Conservation (phyloP, 208 protist genomes). For the Herpetomonas muscarum region DNA sequence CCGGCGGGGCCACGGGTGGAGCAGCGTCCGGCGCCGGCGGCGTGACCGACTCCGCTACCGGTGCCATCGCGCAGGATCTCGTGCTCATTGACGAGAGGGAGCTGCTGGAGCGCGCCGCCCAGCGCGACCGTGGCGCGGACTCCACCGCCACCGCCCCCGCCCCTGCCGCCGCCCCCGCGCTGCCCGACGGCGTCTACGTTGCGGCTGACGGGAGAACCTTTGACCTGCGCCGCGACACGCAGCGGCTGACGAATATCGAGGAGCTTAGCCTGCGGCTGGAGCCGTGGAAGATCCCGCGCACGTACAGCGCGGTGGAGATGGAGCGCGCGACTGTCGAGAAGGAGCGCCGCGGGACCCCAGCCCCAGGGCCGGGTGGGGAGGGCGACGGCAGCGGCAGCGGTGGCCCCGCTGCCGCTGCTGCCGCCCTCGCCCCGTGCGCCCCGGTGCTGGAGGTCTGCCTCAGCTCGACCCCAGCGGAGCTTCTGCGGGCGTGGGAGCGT, state of each 20-base stretch:
- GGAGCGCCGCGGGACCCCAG: neutral
- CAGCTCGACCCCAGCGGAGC: constrained; percentile 36
- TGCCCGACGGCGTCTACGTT: neutral
- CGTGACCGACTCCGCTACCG: constrained; percentile 10
- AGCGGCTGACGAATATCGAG: constrained; percentile 40
- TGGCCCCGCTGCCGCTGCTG: too few relatives aligned
- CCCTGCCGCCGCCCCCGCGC: neutral
- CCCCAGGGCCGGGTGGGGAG: constrained; percentile 1
- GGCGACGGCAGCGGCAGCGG: neutral
- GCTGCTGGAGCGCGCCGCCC: constrained; percentile 16
- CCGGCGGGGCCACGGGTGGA: neutral
- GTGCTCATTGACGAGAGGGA: constrained; percentile 25
- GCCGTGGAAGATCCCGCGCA: constrained; percentile 47
- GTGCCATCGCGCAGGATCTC: constrained; percentile 2
- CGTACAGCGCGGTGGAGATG: constrained; percentile 36
- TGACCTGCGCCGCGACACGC: constrained; percentile 22
- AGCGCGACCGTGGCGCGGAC: constrained; percentile 8
- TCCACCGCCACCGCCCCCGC: neutral
- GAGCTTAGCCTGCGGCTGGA: constrained; percentile 37
- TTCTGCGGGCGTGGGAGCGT: constrained; percentile 44
- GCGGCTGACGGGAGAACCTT: constrained; percentile 5
- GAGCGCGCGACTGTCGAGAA: constrained; percentile 59
- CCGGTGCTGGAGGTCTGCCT: constrained; percentile 59
- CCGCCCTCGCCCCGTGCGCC: constrained; percentile 3
- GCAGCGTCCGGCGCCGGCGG: neutral